Base-by-base conservation (phyloP, 2,329 filamentous ascomycete genomes). In the Ceratocystis harringtonii region DNA sequence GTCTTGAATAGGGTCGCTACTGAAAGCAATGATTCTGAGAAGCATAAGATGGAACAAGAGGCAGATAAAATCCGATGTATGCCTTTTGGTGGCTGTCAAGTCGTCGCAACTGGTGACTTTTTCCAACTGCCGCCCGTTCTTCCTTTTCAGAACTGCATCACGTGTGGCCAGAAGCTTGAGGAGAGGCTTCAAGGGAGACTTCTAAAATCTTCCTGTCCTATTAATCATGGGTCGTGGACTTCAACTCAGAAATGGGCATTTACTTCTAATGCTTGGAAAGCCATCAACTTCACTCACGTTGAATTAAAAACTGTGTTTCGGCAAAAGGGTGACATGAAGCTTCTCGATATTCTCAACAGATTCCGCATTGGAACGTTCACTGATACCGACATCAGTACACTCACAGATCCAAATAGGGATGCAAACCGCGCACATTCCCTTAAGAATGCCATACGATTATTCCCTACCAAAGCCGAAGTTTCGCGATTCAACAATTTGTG, bases 31-130 rank as follows among this genome's bases (percentile, higher is more conserved):
- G 1, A 7, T 10, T 8, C 48, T 3, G 1, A 50, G 7, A 7
- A 15, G 19, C 48, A 8, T 1, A 22, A 50, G 2, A 50, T 36
- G 3, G 25, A 19, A 4, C 1, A 61, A 44, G 2, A 28, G 3
- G 12, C 15, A 22, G 2, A 44, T 3, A 52, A 25, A 25, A 15
- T 28, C 17, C 25, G 36, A 25, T 0, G 7, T 2, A 43, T 45
- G 60, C 60, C 60, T 22, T 61, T 61, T 44, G 60, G 58, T 43
- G 58, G 58, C 17, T 61, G 32, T 22, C 58, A 61, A 15, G 32
- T 61, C 12, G 22, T 61, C 12, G 32, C 22, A 32, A 22, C 32
- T 1, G 58, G 58, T n/a, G 58, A 61, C 30, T 61, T 61, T 61
- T 41, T 15, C n/a, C 58, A 61, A 19, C 41, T 41, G 15, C 58